Conservation (phyloP, 345 rosid species). For the Luvunga scandens region DNA sequence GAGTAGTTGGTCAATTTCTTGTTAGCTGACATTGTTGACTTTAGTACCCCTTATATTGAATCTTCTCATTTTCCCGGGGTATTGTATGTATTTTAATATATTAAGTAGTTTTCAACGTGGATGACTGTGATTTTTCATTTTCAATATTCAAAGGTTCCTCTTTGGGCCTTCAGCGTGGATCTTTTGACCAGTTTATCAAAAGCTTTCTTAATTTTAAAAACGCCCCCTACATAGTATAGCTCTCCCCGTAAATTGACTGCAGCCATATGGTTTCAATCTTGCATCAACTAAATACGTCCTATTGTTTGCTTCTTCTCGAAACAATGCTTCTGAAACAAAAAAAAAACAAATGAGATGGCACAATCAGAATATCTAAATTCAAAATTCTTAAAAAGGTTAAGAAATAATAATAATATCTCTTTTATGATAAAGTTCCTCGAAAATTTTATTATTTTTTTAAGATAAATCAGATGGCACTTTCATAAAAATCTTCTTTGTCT, state of each 20-base stretch:
- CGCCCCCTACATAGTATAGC: neutral
- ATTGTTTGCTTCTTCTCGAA: neutral
- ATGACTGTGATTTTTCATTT: neutral
- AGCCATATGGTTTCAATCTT: neutral
- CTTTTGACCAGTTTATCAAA: neutral
- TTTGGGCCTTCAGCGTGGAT: neutral
- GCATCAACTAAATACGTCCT: neutral
- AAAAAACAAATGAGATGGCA: neutral
- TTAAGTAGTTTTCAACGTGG: neutral
- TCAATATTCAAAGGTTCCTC: neutral
- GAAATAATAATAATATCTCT: no score
- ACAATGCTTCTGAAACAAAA: neutral
- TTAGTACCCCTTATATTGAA: neutral
- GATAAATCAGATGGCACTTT: no score
- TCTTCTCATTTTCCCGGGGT: neutral
- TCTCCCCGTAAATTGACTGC: neutral
- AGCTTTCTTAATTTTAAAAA: neutral
- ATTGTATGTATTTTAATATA: no score
- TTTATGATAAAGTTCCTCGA: no score
- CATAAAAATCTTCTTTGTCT: no score
- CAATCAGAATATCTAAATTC: no score
- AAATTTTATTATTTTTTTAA: no score
- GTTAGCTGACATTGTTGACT: slow-evolving; percentile 1
- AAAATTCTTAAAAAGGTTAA: no score
- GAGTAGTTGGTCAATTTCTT: neutral